Evolutionary conservation across 2,329 filamentous ascomycete species (phyloP).

Genomic region (Akanthomyces dipterigenus): DNA sequence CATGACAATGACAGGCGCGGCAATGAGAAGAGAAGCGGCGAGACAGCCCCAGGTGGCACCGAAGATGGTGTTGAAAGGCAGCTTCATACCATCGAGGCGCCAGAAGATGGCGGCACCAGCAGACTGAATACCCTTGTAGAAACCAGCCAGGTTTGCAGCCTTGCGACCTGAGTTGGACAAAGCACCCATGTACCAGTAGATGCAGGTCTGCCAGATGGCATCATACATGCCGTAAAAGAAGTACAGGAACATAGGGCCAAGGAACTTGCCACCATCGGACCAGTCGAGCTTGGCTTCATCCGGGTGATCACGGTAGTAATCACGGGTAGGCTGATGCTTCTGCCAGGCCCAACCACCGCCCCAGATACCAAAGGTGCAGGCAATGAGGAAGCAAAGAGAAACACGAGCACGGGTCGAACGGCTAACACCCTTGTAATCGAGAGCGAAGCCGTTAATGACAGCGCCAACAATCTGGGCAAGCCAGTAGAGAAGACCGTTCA

Average conservation of each 20-base stretch:
- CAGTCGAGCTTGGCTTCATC: conserved; percentile 34
- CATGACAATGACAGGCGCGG: conserved; percentile 69
- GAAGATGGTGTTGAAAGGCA: conserved; percentile 66
- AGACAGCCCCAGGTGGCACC: conserved; percentile 68
- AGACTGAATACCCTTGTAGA: conserved; percentile 83
- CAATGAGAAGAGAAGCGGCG: conserved; percentile 65
- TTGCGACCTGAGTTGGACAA: conserved; percentile 89
- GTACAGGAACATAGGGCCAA: conserved; percentile 62
- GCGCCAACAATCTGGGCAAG: conserved; percentile 49
- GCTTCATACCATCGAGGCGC: conserved; percentile 57
- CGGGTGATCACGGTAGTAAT: conserved; percentile 31
- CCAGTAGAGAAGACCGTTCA: conserved; percentile 50
- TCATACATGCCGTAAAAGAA: conserved; percentile 66
- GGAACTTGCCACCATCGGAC: conserved; percentile 36
- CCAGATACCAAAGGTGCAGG: conserved; percentile 46
- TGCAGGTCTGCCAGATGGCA: conserved; percentile 53
- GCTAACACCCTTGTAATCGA: conserved; percentile 36
- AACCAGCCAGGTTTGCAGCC: conserved; percentile 84
- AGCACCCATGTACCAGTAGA: conserved; percentile 80
- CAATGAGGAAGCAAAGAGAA: conserved; percentile 39
- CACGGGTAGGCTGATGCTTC: conserved; percentile 41
- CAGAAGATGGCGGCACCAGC: conserved; percentile 72
- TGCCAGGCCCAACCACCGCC: conserved; percentile 59
- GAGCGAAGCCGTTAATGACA: conserved; percentile 37
- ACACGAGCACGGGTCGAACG: conserved; percentile 39